Conservation (phyloP, 768 basidiomycete genomes). For the Chalciporus chontae region DNA sequence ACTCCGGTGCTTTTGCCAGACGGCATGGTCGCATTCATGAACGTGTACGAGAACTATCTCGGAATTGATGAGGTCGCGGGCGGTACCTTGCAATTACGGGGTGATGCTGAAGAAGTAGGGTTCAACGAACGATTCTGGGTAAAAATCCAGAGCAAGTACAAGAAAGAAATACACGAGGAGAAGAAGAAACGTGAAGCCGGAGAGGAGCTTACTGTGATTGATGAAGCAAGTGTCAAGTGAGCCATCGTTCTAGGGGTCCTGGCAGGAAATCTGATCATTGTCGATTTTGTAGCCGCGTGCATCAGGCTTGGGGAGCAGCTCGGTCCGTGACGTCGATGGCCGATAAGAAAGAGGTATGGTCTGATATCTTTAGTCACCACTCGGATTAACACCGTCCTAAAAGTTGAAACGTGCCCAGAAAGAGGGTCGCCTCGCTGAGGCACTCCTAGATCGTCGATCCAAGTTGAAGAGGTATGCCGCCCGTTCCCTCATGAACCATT, state of each 20-base stretch:
- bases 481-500: not conserved
- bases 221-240: slow-evolving; percentile 75
- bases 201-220: slow-evolving; percentile 48
- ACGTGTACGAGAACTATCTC: slow-evolving; percentile 86
- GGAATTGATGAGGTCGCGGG: slow-evolving; percentile 85
- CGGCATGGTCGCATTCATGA: slow-evolving; percentile 86
- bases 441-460: slow-evolving; percentile 71
- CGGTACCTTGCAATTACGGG: slow-evolving; percentile 70
- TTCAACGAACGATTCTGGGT: slow-evolving; percentile 86
- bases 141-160: slow-evolving; percentile 86
- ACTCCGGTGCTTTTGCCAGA: slow-evolving; percentile 77
- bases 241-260: slow-evolving; percentile 27
- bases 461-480: slow-evolving; percentile 76
- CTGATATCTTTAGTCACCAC: slow-evolving; percentile 1
- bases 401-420: slow-evolving; percentile 77
- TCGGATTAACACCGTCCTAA: slow-evolving; percentile 4
- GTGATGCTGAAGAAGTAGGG: slow-evolving; percentile 82
- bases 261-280: not conserved
- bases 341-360: slow-evolving; percentile 70
- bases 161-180: slow-evolving; percentile 77
- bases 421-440: slow-evolving; percentile 78
- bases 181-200: slow-evolving; percentile 65
- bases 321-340: slow-evolving; percentile 62
- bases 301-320: slow-evolving; percentile 85
- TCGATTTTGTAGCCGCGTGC: slow-evolving; percentile 48